These are phyloP conservation scores for Syzygium aqueum DNA, from an alignment of 345 rosid species.

Conservation along the genomic window DNA sequence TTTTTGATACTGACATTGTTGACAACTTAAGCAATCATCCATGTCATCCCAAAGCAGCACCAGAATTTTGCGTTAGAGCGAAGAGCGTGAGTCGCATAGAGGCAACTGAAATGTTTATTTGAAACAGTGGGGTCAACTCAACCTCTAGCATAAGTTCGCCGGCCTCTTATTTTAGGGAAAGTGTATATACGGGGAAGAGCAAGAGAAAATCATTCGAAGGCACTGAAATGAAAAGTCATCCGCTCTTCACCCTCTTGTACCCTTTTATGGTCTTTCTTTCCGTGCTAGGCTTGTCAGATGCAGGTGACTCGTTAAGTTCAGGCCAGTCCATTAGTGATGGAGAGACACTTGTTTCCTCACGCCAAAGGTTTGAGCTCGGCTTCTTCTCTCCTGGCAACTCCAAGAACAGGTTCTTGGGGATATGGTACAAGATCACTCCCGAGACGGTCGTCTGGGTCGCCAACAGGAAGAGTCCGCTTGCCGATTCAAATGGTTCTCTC, in stretches of 20 bases:
- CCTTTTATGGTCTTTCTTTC: not conserved
- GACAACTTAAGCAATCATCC: not conserved
- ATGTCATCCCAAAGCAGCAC: not conserved
- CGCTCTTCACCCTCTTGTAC: not conserved
- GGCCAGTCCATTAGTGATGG: constrained; percentile 12
- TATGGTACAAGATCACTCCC: constrained; percentile 27
- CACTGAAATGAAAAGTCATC: not conserved
- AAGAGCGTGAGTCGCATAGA: not conserved
- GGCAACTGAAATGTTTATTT: not conserved
- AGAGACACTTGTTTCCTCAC: constrained; percentile 11
- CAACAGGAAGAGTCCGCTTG: constrained; percentile 22
- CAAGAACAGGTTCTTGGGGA: constrained; percentile 26
- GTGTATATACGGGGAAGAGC: not conserved
- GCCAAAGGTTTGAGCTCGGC: constrained; percentile 20
- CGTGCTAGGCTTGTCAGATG: not conserved
- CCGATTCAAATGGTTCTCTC: constrained; percentile 11
- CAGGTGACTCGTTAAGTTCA: constrained; percentile 1
- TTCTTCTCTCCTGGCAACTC: constrained; percentile 24
- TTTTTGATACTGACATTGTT: not conserved
- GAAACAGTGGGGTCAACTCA: not conserved
- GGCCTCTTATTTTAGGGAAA: not conserved
- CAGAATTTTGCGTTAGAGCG: not conserved
- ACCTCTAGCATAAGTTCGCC: not conserved
- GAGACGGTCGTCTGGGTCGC: constrained; percentile 37
- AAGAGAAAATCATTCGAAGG: not conserved